Percentiles rank a stretch among this genome's conserved stretches.
These are phyloP conservation scores for Zea luxurians DNA, from an alignment of 176 grass and related monocot species.

Conservation along the genomic window DNA sequence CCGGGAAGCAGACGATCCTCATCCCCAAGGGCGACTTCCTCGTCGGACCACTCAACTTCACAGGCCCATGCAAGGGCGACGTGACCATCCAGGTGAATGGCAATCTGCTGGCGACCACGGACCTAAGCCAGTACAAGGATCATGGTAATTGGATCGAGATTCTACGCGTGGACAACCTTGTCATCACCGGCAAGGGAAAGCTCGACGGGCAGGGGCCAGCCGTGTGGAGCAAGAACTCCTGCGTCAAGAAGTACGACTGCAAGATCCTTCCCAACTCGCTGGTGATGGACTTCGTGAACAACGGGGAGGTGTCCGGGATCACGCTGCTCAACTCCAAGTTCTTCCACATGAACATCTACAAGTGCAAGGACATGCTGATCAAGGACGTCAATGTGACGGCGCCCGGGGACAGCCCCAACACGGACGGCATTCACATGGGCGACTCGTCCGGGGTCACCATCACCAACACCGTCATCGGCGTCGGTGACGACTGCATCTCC, in stretches of 20 bases:
- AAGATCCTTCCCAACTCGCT: slow-evolving; percentile 46
- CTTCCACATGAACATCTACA: neutral
- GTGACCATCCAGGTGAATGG: slow-evolving; percentile 19
- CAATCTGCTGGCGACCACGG: slow-evolving; percentile 42
- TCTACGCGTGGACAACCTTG: slow-evolving; percentile 35
- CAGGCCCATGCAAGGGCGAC: neutral
- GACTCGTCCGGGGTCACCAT: slow-evolving; percentile 30
- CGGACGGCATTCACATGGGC: slow-evolving; percentile 80
- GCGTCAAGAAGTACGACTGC: slow-evolving; percentile 53
- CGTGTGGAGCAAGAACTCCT: slow-evolving; percentile 56
- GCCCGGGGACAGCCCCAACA: slow-evolving; percentile 80
- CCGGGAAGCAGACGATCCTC: neutral
- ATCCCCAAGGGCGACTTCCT: neutral
- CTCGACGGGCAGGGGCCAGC: slow-evolving; percentile 55
- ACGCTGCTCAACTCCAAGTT: neutral
- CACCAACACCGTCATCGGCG: neutral
- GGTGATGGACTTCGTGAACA: no score
- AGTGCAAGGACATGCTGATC: slow-evolving; percentile 41
- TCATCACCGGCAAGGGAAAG: slow-evolving; percentile 40
- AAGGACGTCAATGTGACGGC: slow-evolving; percentile 41
- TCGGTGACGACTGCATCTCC: neutral
- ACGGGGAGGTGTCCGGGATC: slow-evolving; percentile 36
- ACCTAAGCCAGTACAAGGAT: slow-evolving; percentile 31
- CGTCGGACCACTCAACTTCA: neutral
- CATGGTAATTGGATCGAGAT: slow-evolving; percentile 54